phyloP scores from a whole-genome alignment of 257 asterid species.

The Gentiana dahurica region DNA sequence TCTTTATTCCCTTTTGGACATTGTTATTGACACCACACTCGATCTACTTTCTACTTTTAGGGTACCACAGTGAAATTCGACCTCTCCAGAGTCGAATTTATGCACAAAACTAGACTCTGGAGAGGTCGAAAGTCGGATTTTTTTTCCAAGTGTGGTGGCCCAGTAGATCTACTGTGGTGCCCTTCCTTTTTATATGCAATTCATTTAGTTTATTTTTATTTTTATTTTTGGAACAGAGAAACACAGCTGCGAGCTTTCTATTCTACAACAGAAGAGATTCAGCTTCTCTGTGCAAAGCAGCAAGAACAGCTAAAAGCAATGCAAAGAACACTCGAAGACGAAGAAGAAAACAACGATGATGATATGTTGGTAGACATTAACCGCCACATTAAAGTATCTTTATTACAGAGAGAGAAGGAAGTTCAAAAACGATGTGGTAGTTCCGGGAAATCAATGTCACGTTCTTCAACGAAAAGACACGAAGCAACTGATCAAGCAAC shows the following conservation, averaged over 20 bases:
- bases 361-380: slow-evolving; percentile 58
- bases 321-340: slow-evolving; percentile 94
- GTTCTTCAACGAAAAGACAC: slow-evolving; percentile 20
- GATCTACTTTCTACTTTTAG: too few species aligned
- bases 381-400: slow-evolving; percentile 39
- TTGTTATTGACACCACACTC: too few species aligned
- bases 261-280: slow-evolving; percentile 95
- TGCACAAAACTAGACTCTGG: too few species aligned
- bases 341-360: slow-evolving; percentile 46
- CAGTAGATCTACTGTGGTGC: too few species aligned
- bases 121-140: too few species aligned
- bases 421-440: slow-evolving; percentile 22
- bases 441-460: slow-evolving; percentile 23
- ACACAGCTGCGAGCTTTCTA: slow-evolving; percentile 97
- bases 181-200: too few species aligned
- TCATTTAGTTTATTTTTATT: too few species aligned
- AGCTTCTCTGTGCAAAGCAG: slow-evolving; percentile 66
- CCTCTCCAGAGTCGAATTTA: too few species aligned
- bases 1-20: too few species aligned
- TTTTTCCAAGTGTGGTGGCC: too few species aligned
- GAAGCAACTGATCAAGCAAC: slow-evolving; percentile 2
- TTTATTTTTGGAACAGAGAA: slow-evolving; percentile 42
- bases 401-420: slow-evolving; percentile 25
- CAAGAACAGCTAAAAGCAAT: slow-evolving; percentile 92
- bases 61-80: too few species aligned